Evolutionary conservation across 2,329 filamentous ascomycete genomes (phyloP), one percentile per base, ranked within the genome.

Genomic region (Epichloe brachyelytri): DNA sequence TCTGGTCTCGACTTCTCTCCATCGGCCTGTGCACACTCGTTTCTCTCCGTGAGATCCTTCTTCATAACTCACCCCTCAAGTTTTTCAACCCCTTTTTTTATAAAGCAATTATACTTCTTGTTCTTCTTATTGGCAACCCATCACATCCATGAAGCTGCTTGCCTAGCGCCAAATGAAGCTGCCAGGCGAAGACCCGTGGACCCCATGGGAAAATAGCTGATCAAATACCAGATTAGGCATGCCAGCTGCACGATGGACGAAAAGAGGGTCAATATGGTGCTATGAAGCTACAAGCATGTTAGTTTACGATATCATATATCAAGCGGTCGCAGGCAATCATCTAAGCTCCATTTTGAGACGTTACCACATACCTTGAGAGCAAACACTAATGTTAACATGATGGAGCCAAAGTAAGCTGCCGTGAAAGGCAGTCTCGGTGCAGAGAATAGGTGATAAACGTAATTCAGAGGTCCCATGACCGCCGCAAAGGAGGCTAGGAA

Each of bases 201-300:
- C 40, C 93, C 93, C 90, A 97, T 95, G 26, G 93, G 93, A 62
- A 97, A 97, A 68, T 98, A 98, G 70, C 88, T 95, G 67, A 97
- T 83, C 45, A 96, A 76, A 70, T 97, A 97, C 91, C 91, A 97
- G 45, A 88, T 57, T 56, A 97, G 74, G 56, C 85, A 86, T 49
- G 83, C 82, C 50, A 97, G 75, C 66, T 98, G 93, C 59, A 90
- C 72, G 54, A 96, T 76, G 55, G 88, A 83, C 20, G 89, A 86
- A 56, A 96, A 72, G 50, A 97, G 74, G 15, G 93, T 97, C 57
- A 97, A 79, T 55, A 94, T 70, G 40, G 86, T 89, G 64, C 78
- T 91, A 65, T 85, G 85, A 57, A 95, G 82, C 89, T 95, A 61
- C 51, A 41, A 52, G 49, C 39, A 49, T 54, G 54, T 57, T 48